phyloP scores from a whole-genome alignment of 345 rosid species.

The Boechera divaricarpa region DNA sequence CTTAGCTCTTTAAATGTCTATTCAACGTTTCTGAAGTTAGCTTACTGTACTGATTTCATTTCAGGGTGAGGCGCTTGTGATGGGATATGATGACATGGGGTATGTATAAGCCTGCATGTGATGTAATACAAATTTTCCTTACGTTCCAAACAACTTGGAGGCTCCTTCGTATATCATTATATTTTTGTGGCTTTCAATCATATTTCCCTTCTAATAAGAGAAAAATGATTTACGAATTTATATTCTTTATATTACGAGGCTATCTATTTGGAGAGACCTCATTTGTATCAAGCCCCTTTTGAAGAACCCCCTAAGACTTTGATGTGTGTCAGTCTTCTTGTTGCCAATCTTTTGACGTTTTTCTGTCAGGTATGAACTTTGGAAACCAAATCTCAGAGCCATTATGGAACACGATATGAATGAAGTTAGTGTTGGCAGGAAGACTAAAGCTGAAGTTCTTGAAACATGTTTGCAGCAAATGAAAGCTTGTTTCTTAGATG shows the following conservation, averaged over 20 bases:
- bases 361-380: conserved; percentile 77
- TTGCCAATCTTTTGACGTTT: conserved; percentile 32
- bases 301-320: conserved; percentile 14
- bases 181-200: conserved; percentile 28
- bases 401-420: conserved; percentile 94
- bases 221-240: not conserved
- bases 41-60: conserved; percentile 40
- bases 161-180: not conserved
- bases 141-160: conserved; percentile 13
- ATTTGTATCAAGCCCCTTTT: conserved; percentile 20
- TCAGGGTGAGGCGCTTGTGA: conserved; percentile 98
- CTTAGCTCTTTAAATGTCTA: not conserved
- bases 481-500: conserved; percentile 98
- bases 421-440: conserved; percentile 86
- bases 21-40: conserved; percentile 18
- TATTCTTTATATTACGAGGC: conserved; percentile 3
- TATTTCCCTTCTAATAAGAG: not conserved
- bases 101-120: conserved; percentile 46
- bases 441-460: conserved; percentile 84
- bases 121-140: conserved; percentile 10
- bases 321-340: conserved; percentile 24
- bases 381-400: conserved; percentile 98
- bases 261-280: conserved; percentile 23
- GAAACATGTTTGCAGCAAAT: conserved; percentile 89
- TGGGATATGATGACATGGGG: conserved; percentile 99